Conservation (phyloP, 1,284 basidiomycete species). For the Afroboletus lepidellus region DNA sequence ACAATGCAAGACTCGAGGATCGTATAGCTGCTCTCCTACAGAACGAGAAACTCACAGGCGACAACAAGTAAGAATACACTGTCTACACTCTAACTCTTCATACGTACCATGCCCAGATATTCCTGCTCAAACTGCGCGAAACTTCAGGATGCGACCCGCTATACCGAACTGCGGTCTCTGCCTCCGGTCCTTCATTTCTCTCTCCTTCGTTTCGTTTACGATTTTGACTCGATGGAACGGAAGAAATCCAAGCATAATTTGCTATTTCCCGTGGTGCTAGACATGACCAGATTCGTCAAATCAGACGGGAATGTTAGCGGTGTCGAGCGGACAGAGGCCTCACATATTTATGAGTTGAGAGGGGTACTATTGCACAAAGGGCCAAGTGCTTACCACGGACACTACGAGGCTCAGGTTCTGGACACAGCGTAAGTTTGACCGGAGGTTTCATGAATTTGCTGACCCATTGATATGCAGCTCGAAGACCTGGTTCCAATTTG, state of each 20-base stretch:
- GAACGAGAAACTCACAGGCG: slow-evolving; percentile 72
- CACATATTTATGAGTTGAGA: slow-evolving; percentile 68
- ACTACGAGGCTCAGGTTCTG: slow-evolving; percentile 88
- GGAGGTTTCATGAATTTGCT: slow-evolving; percentile 5
- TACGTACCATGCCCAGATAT: slow-evolving; percentile 51
- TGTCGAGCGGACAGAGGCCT: slow-evolving; percentile 9
- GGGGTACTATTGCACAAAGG: slow-evolving; percentile 87
- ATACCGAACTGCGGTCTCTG: slow-evolving; percentile 62
- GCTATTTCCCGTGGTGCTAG: slow-evolving; percentile 68
- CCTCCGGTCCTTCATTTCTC: slow-evolving; percentile 89
- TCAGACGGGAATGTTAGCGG: slow-evolving; percentile 13
- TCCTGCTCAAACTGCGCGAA: slow-evolving; percentile 68
- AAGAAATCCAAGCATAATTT: slow-evolving; percentile 83
- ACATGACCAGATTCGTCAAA: slow-evolving; percentile 68
- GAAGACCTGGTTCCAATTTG: slow-evolving; percentile 84
- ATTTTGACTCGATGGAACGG: slow-evolving; percentile 70
- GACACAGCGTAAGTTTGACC: slow-evolving; percentile 60
- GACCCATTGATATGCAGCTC: slow-evolving; percentile 42
- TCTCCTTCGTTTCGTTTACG: slow-evolving; percentile 85
- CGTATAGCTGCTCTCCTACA: slow-evolving; percentile 61
- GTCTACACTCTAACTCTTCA: not conserved
- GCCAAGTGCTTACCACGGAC: slow-evolving; percentile 84
- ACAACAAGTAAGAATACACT: slow-evolving; percentile 61
- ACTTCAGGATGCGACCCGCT: slow-evolving; percentile 76
- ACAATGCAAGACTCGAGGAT: slow-evolving; percentile 69